Evolutionary conservation across 2,329 filamentous ascomycete species (phyloP).

Genomic region (Amphichorda felina): DNA sequence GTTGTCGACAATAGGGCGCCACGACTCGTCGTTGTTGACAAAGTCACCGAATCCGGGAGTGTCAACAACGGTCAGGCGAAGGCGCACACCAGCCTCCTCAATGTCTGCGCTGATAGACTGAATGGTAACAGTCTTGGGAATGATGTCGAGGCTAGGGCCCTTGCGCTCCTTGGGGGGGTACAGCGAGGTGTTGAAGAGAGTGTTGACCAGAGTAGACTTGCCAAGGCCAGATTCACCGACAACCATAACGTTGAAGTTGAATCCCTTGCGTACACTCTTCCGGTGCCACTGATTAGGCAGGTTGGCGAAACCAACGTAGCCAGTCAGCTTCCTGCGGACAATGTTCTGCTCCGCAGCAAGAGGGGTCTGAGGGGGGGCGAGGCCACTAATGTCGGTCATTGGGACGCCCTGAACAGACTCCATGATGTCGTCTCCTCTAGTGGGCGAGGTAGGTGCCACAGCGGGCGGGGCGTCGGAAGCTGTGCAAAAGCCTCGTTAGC

Average conservation of each 20-base stretch:
- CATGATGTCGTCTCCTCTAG: slow-evolving; percentile 22
- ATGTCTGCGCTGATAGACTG: slow-evolving; percentile 95
- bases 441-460: slow-evolving; percentile 27
- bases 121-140: slow-evolving; percentile 94
- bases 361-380: slow-evolving; percentile 21
- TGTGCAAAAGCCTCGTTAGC: slow-evolving; percentile 26
- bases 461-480: slow-evolving; percentile 32
- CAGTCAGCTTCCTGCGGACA: slow-evolving; percentile 93
- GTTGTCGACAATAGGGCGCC: slow-evolving; percentile 98
- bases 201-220: slow-evolving; percentile 99
- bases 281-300: slow-evolving; percentile 99
- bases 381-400: slow-evolving; percentile 20
- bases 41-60: slow-evolving; percentile 98
- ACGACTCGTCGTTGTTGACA: slow-evolving; percentile 99
- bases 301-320: slow-evolving; percentile 98
- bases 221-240: slow-evolving; percentile 98
- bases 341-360: slow-evolving; percentile 79
- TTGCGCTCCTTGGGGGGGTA: slow-evolving; percentile 99
- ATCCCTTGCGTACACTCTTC: slow-evolving; percentile 99
- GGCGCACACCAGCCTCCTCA: slow-evolving; percentile 94
- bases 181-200: slow-evolving; percentile 96
- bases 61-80: slow-evolving; percentile 92
- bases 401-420: slow-evolving; percentile 16
- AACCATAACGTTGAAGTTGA: slow-evolving; percentile 99
- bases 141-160: slow-evolving; percentile 92